Evolutionary conservation across 2,329 filamentous ascomycete species (phyloP).

Genomic region (Ascochyta fabae): DNA sequence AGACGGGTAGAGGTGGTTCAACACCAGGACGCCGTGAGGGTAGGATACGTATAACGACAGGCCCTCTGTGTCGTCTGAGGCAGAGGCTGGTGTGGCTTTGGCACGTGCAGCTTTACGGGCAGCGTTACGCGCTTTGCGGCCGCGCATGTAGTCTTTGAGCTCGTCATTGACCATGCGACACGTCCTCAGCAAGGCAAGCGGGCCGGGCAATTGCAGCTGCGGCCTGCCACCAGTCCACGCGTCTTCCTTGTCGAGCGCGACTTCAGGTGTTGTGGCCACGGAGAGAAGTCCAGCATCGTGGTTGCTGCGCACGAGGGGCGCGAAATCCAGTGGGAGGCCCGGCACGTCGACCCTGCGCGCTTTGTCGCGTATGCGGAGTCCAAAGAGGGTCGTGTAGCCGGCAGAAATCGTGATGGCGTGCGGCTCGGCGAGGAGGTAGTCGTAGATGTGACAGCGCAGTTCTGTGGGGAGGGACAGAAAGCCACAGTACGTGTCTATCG

Average conservation of each 20-base stretch:
- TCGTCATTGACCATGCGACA: conserved; percentile 47
- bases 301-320: conserved; percentile 39
- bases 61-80: conserved; percentile 24
- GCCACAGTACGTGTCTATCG: conserved; percentile 15
- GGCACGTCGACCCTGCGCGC: conserved; percentile 35
- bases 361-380: conserved; percentile 35
- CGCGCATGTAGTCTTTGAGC: conserved; percentile 41
- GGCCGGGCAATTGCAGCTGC: conserved; percentile 28
- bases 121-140: conserved; percentile 23
- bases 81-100: not conserved
- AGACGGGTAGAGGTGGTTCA: conserved; percentile 48
- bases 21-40: conserved; percentile 50
- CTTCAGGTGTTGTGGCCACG: conserved; percentile 34
- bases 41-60: conserved; percentile 53
- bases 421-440: conserved; percentile 46
- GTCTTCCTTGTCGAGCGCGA: conserved; percentile 22
- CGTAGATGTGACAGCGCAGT: conserved; percentile 52
- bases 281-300: conserved; percentile 46
- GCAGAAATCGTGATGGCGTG: conserved; percentile 50
- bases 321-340: conserved; percentile 48
- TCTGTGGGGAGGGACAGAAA: conserved; percentile 47
- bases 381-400: conserved; percentile 41
- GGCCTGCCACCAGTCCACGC: conserved; percentile 12
- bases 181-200: conserved; percentile 36
- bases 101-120: conserved; percentile 20